Evolutionary conservation across 768 basidiomycete genomes (phyloP), one percentile per base, ranked within the genome.

Genomic region (Lactarius hengduanensis): DNA sequence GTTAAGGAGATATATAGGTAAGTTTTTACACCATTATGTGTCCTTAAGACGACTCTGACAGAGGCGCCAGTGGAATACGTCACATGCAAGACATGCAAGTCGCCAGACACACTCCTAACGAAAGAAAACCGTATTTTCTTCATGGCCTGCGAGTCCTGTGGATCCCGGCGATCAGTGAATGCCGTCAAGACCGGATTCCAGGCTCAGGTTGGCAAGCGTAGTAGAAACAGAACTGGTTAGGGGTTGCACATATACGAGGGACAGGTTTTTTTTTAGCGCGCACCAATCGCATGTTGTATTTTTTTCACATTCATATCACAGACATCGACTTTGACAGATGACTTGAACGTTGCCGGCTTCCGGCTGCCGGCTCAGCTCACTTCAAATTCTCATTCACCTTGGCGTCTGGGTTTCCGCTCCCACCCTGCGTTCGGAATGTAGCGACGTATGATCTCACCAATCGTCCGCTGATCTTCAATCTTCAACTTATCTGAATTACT

Each of bases 101-200:
- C 96, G 1, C 93, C 93, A 55, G 97, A 99, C 77, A 99, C 97
- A 2, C 85, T 97, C 22, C 85, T 99, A 43, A 89, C 91, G 34
- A 99, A 98, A 78, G 96, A 98, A 80, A 97, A 97, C 78, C 92
- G 97, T 79, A 93, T 99, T 75, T 98, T 96, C 84, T 99, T 99
- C 84, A 91, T 93, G 86, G 84, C 92, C 0, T 95, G 93, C 79
- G 90, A 95, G 77, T 90, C 91, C 7, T 96, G 94, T 72, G 94
- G 93, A 2, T 91, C 89, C 71, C 81, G 92, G 72, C 88, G 96
- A 26, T 95, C 93, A 67, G 96, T 99, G 72, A 92, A 92, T 71
- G 82, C 94, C 43, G 96, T 99, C 88, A 98, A 98, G 87, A 95
- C 92, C 67, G 96, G 96, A 79, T 99, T 91, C 86, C 94, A 97